phyloP scores from a whole-genome alignment of 2,329 filamentous ascomycete genomes.

The Plenodomus lindquistii region DNA sequence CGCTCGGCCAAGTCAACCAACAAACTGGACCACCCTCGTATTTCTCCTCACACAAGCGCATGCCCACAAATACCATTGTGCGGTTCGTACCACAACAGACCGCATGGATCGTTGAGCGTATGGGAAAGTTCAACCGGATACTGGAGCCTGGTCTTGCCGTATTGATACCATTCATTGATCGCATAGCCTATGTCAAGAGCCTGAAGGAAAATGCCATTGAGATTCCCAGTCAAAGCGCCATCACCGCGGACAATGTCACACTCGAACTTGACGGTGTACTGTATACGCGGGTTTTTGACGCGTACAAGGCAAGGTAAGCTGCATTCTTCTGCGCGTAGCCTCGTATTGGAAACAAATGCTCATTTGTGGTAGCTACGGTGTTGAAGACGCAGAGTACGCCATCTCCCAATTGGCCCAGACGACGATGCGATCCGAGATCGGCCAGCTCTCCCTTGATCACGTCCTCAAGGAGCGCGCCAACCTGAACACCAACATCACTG shows the following conservation, averaged over 20 bases:
- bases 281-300: conserved; percentile 95
- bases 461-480: conserved; percentile 96
- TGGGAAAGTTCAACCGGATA: conserved; percentile 96
- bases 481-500: conserved; percentile 97
- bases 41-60: conserved; percentile 66
- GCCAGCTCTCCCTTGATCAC: conserved; percentile 93
- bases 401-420: conserved; percentile 98
- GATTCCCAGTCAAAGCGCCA: conserved; percentile 96
- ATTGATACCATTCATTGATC: conserved; percentile 86
- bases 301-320: conserved; percentile 88
- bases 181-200: conserved; percentile 96
- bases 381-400: conserved; percentile 98
- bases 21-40: conserved; percentile 66
- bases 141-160: conserved; percentile 89
- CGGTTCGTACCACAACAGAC: conserved; percentile 99
- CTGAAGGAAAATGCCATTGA: conserved; percentile 96
- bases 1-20: conserved; percentile 29
- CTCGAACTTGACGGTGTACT: conserved; percentile 93
- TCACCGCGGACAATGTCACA: conserved; percentile 98
- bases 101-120: conserved; percentile 98
- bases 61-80: conserved; percentile 92
- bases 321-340: not conserved
- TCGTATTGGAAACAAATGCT: conserved; percentile 7
- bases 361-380: conserved; percentile 72
- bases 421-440: conserved; percentile 98